Conservation (phyloP, 305 asterid species). For the Stenogyne calaminthoides region DNA sequence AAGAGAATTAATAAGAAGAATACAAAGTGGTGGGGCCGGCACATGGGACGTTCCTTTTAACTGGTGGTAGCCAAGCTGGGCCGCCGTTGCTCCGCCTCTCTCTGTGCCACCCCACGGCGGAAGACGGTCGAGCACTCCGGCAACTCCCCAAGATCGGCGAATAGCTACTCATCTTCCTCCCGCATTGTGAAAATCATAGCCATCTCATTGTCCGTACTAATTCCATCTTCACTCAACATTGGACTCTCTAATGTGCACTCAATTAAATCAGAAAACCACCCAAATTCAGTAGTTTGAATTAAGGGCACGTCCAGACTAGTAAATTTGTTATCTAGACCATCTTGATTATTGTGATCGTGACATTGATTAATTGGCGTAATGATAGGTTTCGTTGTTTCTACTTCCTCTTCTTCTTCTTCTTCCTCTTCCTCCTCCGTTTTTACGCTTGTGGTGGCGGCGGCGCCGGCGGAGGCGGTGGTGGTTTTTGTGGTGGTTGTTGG, state of each 20-base stretch:
- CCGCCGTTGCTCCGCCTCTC: slow-evolving; percentile 56
- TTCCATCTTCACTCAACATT: slow-evolving; percentile 42
- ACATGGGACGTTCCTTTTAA: slow-evolving; percentile 21
- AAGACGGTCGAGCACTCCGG: slow-evolving; percentile 90
- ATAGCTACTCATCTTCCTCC: slow-evolving; percentile 78
- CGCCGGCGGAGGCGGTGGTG: neutral
- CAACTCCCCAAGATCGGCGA: slow-evolving; percentile 87
- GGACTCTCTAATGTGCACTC: slow-evolving; percentile 62
- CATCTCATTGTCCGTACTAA: slow-evolving; percentile 48
- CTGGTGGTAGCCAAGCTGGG: slow-evolving; percentile 55
- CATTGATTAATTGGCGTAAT: slow-evolving; percentile 24
- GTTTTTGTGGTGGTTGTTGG: slow-evolving; percentile 26
- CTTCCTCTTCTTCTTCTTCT: slow-evolving; percentile 42
- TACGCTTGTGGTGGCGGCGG: slow-evolving; percentile 8
- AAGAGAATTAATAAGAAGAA: neutral
- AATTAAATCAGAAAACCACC: slow-evolving; percentile 67
- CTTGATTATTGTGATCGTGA: slow-evolving; percentile 9
- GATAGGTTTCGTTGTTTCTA: slow-evolving; percentile 41
- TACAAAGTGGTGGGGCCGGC: slow-evolving; percentile 16
- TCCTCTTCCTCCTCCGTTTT: slow-evolving; percentile 43
- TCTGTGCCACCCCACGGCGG: slow-evolving; percentile 61
- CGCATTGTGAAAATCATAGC: slow-evolving; percentile 61
- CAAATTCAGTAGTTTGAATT: slow-evolving; percentile 43
- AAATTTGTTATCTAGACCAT: slow-evolving; percentile 39
- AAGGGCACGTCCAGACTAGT: slow-evolving; percentile 35